Evolutionary conservation across 2,329 filamentous ascomycete species (phyloP).

Genomic region (Penicillium sp.): DNA sequence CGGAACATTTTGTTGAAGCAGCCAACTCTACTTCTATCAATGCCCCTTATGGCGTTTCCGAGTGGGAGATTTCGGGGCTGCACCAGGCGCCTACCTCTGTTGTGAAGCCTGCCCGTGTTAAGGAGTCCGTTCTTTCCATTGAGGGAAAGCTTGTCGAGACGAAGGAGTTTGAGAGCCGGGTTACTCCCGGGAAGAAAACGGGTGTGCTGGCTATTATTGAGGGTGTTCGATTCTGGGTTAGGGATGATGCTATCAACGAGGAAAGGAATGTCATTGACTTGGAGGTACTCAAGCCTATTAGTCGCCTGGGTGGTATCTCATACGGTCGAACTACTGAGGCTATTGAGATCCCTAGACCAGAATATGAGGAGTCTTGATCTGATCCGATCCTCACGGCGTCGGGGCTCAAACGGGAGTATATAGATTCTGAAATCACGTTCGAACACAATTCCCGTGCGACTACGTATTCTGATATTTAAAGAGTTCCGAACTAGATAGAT

Average conservation of each 20-base stretch:
- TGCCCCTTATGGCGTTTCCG: constrained; percentile 70
- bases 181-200: constrained; percentile 69
- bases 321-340: constrained; percentile 71
- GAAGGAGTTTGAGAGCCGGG: constrained; percentile 74
- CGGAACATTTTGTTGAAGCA: constrained; percentile 80
- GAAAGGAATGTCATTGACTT: constrained; percentile 73
- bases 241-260: constrained; percentile 83
- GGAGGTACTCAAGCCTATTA: constrained; percentile 71
- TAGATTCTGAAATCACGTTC: not conserved
- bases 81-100: constrained; percentile 65
- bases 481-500: too few relatives aligned
- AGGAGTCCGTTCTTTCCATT: constrained; percentile 78
- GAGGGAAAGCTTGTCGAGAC: constrained; percentile 75
- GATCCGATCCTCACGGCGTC: not conserved
- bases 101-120: constrained; percentile 70
- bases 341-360: constrained; percentile 62
- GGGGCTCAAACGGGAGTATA: not conserved
- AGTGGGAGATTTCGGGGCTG: constrained; percentile 77
- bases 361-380: constrained; percentile 17
- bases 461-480: not conserved
- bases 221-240: constrained; percentile 81
- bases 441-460: not conserved
- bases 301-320: constrained; percentile 79
- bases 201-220: constrained; percentile 75
- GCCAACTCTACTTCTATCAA: constrained; percentile 80